Base-by-base conservation (phyloP, 345 rosid genomes). In the Eutrema heterophyllum region DNA sequence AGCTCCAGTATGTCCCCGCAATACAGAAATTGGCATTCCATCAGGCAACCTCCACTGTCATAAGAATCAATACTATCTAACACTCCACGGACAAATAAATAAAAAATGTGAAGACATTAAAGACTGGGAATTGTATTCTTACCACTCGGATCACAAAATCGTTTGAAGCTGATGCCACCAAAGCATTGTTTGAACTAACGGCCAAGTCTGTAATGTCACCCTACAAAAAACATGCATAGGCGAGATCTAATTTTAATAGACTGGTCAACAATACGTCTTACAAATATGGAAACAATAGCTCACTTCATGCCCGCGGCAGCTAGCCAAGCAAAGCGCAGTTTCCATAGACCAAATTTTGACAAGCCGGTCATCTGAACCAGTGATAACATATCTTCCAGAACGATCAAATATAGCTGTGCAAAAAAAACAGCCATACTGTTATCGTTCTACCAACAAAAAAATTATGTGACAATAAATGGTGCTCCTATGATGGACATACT, bases 291-390 rank as follows among this genome's bases (percentile, higher is more conserved):
- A 44, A 43, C 4, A 61, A 53, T 62, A 79, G 86, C 92, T 76
- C 82, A 95, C 99, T 86, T 95, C 98, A 83, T 95, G 99, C 54
- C 99, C 99, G 53, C 99, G 96, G 79, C 99, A 95, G 83, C 99
- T 89, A 79, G 97, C 96, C 87, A 95, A 84, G 80, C 99, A 95
- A 83, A 92, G 89, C 56, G 98, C 99, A 83, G 97, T 87, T 88
- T 95, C 99, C 99, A 92, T 95, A 9, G 99, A 95, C 99, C 99
- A 95, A 73, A 95, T 87, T 84, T 95, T 95, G 73, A 95, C 99
- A 74, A 95, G 94, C 67, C 99, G 94, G 76, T 95, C 99, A 78
- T 95, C 99, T 0, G 99, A 90, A 75, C 99, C 99, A 66, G 99
- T 92, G 67, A 95, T 86, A 68, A 90, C 98, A 77, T 90, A 90